A percentile compares a stretch with the other conserved stretches of the same genome.
phyloP scores from a whole-genome alignment of 1,284 basidiomycete species.

The Entoloma clypeatum region DNA sequence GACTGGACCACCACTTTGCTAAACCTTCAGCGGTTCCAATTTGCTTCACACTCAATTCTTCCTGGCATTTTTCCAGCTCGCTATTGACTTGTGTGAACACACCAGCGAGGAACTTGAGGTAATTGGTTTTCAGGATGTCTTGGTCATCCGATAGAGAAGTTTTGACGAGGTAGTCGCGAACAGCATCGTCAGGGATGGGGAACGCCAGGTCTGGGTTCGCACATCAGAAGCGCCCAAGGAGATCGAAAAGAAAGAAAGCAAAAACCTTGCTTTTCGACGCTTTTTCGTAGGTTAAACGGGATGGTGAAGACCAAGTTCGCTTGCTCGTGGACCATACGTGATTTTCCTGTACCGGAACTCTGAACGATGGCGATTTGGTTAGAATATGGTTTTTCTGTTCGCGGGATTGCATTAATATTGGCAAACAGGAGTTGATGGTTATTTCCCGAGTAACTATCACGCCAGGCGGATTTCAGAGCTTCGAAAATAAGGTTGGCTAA shows the following conservation, averaged over 20 bases:
- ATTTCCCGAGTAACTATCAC: slow-evolving; percentile 1
- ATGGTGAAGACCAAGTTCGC: slow-evolving; percentile 2
- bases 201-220: no score
- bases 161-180: not conserved
- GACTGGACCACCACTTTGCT: slow-evolving; percentile 2
- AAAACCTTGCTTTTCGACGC: not conserved
- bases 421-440: slow-evolving; percentile 1
- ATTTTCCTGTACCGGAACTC: not conserved
- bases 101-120: not conserved
- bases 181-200: slow-evolving; percentile 1
- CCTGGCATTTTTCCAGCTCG: not conserved
- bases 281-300: slow-evolving; percentile 1
- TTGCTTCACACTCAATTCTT: not conserved
- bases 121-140: slow-evolving; percentile 1
- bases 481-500: not conserved
- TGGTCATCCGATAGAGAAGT: slow-evolving; percentile 1
- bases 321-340: slow-evolving; percentile 1
- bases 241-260: not conserved
- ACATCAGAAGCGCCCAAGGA: not conserved
- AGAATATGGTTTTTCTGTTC: not conserved
- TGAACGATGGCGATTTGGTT: slow-evolving; percentile 1
- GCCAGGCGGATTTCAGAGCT: not conserved
- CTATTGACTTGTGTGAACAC: not conserved
- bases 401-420: slow-evolving; percentile 1
- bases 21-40: slow-evolving; percentile 1